Base-by-base conservation (phyloP, 192 early-diverging fungal species). In the Umbelopsis sp. region DNA sequence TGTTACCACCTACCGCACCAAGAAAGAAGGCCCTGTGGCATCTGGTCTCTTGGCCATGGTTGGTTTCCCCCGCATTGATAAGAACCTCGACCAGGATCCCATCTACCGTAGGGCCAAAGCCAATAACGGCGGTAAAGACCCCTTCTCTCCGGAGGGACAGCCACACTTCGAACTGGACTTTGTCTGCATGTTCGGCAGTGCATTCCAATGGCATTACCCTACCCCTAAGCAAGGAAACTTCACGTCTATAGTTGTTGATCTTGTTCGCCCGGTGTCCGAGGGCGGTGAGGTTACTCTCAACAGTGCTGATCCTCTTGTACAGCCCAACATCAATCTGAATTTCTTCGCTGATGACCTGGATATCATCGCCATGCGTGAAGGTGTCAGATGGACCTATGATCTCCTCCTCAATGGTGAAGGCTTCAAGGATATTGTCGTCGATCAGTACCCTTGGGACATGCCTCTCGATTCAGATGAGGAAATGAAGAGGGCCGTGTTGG, bases 311-410 rank as follows among this genome's bases (percentile, higher is more conserved):
- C 71, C 71, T 36, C 62, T 72, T 50, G 59, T 50, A 32, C 71
- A 72, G 59, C 71, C 71, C 59, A 72, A 72, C 53, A 72, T 72
- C 62, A 72, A 72, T 45, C 59, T 72, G 59, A 72, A 72, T 31
- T 72, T 72, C 71, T 72, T 72, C 45, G 62, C 44, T 22, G 34
- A 72, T 34, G 71, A 72, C 22, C 22, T 72, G 3, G 71, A 72
- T 72, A 72, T 72, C 59, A 72, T 72, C 59, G 71, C 71, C 45
- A 72, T 72, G 71, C 71, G 71, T 72, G 71, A 72, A 45, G 71
- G 71, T 45, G 56, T 72, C 59, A 72, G 59, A 66, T 72, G 71
- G 71, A 34, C 71, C 43, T 66, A 72, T 34, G 71, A 72, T 66
- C 71, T 72, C 50, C 71, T 72, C 34, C 56, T 65, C 62, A 65